Base-by-base conservation (phyloP, 1,284 basidiomycete genomes). In the Irpex lacteus region DNA sequence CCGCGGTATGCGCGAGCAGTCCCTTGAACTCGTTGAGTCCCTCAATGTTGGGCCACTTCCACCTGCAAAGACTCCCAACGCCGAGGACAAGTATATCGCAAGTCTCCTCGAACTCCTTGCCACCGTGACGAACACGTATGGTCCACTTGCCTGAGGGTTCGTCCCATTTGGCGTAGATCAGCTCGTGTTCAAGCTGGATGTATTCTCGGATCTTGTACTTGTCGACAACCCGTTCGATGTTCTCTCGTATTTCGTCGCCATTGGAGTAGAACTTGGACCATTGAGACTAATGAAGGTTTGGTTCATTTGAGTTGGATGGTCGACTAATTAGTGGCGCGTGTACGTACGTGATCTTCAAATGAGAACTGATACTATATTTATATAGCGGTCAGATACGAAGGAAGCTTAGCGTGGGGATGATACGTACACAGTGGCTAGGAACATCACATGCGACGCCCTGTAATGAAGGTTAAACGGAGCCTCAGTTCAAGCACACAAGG, bases 221-320 rank as follows among this genome's bases (percentile, higher is more conserved):
- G 19, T 83, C 80, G 5, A 81, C 82, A 9, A 87, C 77, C 34
- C 74, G 71, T 64, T 83, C 76, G 36, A 87, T 71, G 69, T 87
- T 85, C 1, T 70, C 70, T 40, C 73, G 80, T 60, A 88, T 87
- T 71, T 88, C 85, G 2, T 78, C 72, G 2, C 85, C 85, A 8
- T 81, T 74, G 6, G 85, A 78, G 64, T 85, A 87, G 72, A 85
- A 86, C 13, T 79, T 70, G 5, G 83, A 83, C 85, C 85, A 87
- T 64, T 85, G 74, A 9, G 77, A 78, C 81, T 85, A 21, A 13
- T 13, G 40, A 47, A 47, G n/a, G 13, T n/a, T 13, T 47, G 49
- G 8, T 38, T 34, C 36, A 38, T 13, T n/a, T 34, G 38, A 52
- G 3, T 49, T n/a, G 18, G 21, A 18, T 60, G 38, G 7, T 36